These are phyloP conservation scores for Plasmodium chabaudi DNA, from an alignment of 169 alveolate genomes.

Conservation along the genomic window DNA sequence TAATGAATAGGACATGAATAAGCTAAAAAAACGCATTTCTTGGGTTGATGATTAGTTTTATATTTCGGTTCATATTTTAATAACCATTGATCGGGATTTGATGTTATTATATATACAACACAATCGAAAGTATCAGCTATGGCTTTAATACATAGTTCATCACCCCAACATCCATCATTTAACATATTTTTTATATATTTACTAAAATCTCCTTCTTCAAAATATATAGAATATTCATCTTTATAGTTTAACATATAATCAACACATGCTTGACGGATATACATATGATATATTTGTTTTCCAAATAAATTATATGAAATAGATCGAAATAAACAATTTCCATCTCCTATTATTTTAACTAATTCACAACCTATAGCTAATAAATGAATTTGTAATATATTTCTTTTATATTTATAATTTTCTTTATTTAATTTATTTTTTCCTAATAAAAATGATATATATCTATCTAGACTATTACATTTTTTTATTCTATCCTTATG, in stretches of 20 bases:
- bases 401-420: conserved; percentile 17
- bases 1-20: conserved; percentile 82
- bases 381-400: conserved; percentile 76
- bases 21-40: conserved; percentile 79
- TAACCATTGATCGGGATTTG: conserved; percentile 79
- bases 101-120: conserved; percentile 81
- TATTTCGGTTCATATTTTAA: conserved; percentile 76
- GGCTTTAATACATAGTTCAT: conserved; percentile 81
- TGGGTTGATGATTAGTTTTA: conserved; percentile 18
- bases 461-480: conserved; percentile 41
- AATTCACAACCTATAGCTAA: conserved; percentile 75
- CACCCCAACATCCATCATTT: conserved; percentile 83
- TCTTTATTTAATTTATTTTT: conserved; percentile 1
- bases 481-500: conserved; percentile 16
- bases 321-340: conserved; percentile 84
- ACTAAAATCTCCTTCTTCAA: conserved; percentile 38
- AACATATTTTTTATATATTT: conserved; percentile 78
- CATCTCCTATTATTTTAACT: conserved; percentile 77
- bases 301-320: conserved; percentile 80
- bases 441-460: conserved; percentile 53
- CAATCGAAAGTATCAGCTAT: conserved; percentile 82
- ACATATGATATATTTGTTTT: conserved; percentile 76
- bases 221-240: conserved; percentile 77
- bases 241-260: conserved; percentile 71
- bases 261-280: conserved; percentile 77